Base-by-base conservation (phyloP, 805 yeast species). In the Starmerella scarabaei region DNA sequence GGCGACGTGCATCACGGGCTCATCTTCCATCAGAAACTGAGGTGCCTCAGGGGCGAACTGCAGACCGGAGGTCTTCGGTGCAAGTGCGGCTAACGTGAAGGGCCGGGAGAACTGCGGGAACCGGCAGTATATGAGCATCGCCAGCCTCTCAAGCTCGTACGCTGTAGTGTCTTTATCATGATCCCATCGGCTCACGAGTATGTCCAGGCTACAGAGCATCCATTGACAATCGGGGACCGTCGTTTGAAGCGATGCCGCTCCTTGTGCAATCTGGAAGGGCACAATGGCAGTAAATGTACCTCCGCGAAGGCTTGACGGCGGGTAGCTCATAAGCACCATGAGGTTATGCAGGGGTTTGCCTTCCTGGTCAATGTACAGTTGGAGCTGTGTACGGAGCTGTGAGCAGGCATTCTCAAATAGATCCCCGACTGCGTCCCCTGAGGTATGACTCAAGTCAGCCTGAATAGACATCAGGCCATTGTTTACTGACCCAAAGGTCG, bases 1-100 rank as follows among this genome's bases (percentile, higher is more conserved):
- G 1, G 94, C 84, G 9, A 91, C 66, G 55, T 91, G 97, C 18
- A 88, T 64, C 50, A 75, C 81, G 1, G 81, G 66, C 52, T 85
- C 94, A 44, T 79, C 80, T n/a, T 68, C 63, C 33, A 69, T 56
- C 6, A 75, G 38, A 9, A 40, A 48, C 18, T 44, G 33, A 3
- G 54, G 50, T 4, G 44, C 39, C 18, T 29, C 37, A 4, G 41
- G 33, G 4, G 42, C 35, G 29, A 33, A 50, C 36, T 53, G 21
- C 51, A 54, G 16, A 40, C 48, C 24, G 53, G 53, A 21, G 47
- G 55, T 19, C 41, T 53, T 35, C 45, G 51, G 67, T 0, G 56
- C 59, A 1, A 50, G 45, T 8, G 59, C 52, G 1, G 66, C 61
- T 5, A 63, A 42, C 3, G 59, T 47, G 36, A 56, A 60, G 6